Evolutionary conservation across 352 stramenopile genomes (phyloP), one percentile per base, ranked within the genome.

Genomic region (Globisporangium cystogenes): DNA sequence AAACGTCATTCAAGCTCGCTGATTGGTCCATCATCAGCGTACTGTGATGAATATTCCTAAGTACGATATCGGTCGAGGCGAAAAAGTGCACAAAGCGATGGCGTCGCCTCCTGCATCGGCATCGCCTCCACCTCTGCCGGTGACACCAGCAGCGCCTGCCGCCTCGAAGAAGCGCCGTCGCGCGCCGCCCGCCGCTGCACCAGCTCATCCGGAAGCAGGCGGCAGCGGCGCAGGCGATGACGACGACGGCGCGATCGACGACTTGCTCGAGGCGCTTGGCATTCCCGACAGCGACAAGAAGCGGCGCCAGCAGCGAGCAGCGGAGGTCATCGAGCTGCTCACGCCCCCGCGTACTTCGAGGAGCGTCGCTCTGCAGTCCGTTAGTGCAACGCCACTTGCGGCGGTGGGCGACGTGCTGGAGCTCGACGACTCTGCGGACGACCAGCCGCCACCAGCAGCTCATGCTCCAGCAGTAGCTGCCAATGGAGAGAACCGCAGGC

Each of bases 301-400:
- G 43, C 29, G 43, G 36, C 23, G 53, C 31, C 24, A 47, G 35
- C 21, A 53, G 47, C 29, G 45, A 5, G 20, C 21, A 0, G 21
- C 45, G 6, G 53, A 74, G 36, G 59, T 82, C 18, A 82, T 82
- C 33, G 68, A 82, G 48, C 64, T 82, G 26, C 60, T 72, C 11
- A 73, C 71, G 16, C 71, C 71, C 15, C 69, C 70, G 10, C 65
- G 55, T 14, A 26, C 21, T 18, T 3, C 26, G 6, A 23, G 18
- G 0, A 18, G 26, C 16, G 18, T 21, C 45, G 8, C 26, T 7
- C 21, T 33, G 16, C 45, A 18, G 14, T 2, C 11, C 40, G 21
- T 23, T 3, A 10, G 7, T 7, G 4, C 36, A 4, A 7, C 35
- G 18, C 6, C 35, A 18, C 18, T 24, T 45, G 53, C 12, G 7